These are phyloP conservation scores for Pythium chondricola DNA, from an alignment of 352 stramenopile genomes.

Conservation along the genomic window DNA sequence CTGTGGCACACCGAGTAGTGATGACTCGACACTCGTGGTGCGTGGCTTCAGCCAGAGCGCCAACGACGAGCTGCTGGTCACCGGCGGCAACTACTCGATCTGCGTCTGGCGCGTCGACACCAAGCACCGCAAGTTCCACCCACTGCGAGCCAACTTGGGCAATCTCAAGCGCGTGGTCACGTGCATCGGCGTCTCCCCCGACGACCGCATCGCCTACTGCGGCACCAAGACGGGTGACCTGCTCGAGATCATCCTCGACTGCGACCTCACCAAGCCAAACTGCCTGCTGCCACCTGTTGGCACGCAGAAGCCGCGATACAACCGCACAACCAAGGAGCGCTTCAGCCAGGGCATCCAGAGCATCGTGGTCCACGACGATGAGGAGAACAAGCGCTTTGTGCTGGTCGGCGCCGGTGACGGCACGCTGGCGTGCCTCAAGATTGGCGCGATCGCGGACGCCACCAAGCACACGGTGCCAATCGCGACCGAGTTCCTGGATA, in stretches of 20 bases:
- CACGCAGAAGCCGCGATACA: conserved; percentile 84
- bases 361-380: conserved; percentile 85
- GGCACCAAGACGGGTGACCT: conserved; percentile 95
- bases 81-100: conserved; percentile 92
- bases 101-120: conserved; percentile 84
- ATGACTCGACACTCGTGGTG: conserved; percentile 88
- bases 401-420: conserved; percentile 91
- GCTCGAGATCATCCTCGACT: conserved; percentile 92
- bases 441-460: conserved; percentile 43
- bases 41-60: conserved; percentile 74
- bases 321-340: conserved; percentile 86
- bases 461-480: conserved; percentile 69
- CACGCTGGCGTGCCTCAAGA: conserved; percentile 83
- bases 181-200: conserved; percentile 88
- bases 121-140: conserved; percentile 91
- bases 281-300: conserved; percentile 72
- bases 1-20: conserved; percentile 90
- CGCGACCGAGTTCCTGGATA: conserved; percentile 53
- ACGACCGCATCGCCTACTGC: conserved; percentile 92
- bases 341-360: conserved; percentile 91
- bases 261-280: conserved; percentile 89
- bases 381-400: conserved; percentile 81
- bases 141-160: conserved; percentile 91
- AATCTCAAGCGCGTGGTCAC: conserved; percentile 91
- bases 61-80: conserved; percentile 93